A percentile compares a stretch with the other conserved stretches of the same genome.
These are phyloP conservation scores for Cornus florida DNA, from an alignment of 148 eudicot species.

Conservation along the genomic window DNA sequence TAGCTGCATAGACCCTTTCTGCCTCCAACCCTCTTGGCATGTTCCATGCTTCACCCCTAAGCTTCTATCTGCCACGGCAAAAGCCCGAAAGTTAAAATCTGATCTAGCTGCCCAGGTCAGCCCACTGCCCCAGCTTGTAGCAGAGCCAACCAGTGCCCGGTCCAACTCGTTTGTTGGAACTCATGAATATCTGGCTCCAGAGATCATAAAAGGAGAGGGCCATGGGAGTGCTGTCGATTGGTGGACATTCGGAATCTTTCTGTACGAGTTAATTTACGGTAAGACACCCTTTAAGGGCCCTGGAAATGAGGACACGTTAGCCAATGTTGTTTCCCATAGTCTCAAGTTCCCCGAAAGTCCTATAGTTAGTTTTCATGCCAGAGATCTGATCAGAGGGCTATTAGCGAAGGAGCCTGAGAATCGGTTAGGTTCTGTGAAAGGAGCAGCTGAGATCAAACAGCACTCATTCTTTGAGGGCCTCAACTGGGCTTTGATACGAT, in stretches of 20 bases:
- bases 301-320: slow-evolving; percentile 60
- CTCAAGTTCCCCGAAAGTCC: slow-evolving; percentile 60
- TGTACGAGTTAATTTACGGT: slow-evolving; percentile 76
- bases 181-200: slow-evolving; percentile 62
- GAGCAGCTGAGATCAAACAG: slow-evolving; percentile 75
- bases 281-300: slow-evolving; percentile 82
- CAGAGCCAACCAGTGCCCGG: slow-evolving; percentile 70
- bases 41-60: slow-evolving; percentile 72
- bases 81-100: slow-evolving; percentile 46
- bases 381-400: slow-evolving; percentile 62
- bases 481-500: slow-evolving; percentile 80
- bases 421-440: slow-evolving; percentile 67
- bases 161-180: slow-evolving; percentile 68
- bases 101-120: slow-evolving; percentile 46
- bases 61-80: slow-evolving; percentile 42
- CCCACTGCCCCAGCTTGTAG: slow-evolving; percentile 67
- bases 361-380: slow-evolving; percentile 60
- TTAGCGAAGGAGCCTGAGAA: slow-evolving; percentile 61
- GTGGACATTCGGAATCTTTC: slow-evolving; percentile 69
- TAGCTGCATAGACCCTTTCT: slow-evolving; percentile 73
- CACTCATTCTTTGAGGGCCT: slow-evolving; percentile 76
- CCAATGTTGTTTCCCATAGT: slow-evolving; percentile 55
- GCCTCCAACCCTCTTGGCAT: slow-evolving; percentile 77
- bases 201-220: slow-evolving; percentile 62
- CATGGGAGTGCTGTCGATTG: slow-evolving; percentile 69